Evolutionary conservation across 139 green algal species (phyloP).

Genomic region (Coelastrella sp.): DNA sequence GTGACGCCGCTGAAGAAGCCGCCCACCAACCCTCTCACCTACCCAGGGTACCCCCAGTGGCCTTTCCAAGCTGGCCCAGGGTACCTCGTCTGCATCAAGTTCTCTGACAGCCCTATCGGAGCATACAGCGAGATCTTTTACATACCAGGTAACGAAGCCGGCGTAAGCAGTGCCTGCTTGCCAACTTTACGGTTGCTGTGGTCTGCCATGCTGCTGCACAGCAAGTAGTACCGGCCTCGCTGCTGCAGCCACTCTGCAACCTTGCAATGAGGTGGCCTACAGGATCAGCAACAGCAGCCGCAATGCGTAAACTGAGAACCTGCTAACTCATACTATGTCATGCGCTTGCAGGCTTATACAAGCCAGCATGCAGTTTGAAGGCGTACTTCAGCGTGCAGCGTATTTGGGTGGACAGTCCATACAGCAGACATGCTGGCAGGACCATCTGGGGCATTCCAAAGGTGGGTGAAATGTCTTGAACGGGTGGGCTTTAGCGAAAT

Average conservation of each 20-base stretch:
- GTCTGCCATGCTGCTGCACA: too few species aligned
- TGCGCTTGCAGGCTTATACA: not conserved
- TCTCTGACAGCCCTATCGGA: slow-evolving; percentile 15
- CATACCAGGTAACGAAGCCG: not conserved
- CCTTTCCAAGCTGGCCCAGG: slow-evolving; percentile 8
- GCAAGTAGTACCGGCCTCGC: too few species aligned
- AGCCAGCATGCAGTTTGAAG: not conserved
- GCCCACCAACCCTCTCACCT: slow-evolving; percentile 3
- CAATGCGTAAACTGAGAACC: too few species aligned
- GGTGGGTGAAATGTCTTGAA: not conserved
- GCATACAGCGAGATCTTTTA: slow-evolving; percentile 34
- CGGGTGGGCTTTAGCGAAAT: too few species aligned
- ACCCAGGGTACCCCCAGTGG: slow-evolving; percentile 16
- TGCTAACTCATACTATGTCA: not conserved
- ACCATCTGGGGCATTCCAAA: slow-evolving; percentile 39
- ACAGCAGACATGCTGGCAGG: not conserved
- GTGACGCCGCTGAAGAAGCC: not conserved
- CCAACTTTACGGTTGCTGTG: too few species aligned
- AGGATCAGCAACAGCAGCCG: too few species aligned
- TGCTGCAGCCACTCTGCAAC: too few species aligned
- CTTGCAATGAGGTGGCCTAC: too few species aligned
- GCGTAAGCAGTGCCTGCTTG: too few species aligned
- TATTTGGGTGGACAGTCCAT: slow-evolving; percentile 29
- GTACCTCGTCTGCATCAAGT: slow-evolving; percentile 34
- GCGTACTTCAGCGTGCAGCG: not conserved